Evolutionary conservation across 2,329 filamentous ascomycete genomes (phyloP).

Genomic region (Ampelomyces quisqualis): DNA sequence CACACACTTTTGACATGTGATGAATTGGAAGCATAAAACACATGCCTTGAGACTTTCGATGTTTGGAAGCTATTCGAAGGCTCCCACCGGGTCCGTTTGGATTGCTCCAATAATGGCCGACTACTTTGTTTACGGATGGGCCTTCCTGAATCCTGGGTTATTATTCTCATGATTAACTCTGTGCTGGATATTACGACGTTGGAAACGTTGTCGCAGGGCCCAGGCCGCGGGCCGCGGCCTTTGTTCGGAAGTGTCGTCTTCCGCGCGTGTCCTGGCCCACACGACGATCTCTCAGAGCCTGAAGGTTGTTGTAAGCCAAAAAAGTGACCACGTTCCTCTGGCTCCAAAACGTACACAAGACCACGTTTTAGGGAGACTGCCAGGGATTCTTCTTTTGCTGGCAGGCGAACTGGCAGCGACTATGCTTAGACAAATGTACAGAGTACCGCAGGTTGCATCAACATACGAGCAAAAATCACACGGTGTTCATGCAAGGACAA

Average conservation of each 20-base stretch:
- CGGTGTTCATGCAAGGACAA: no score
- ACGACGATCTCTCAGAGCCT: slow-evolving; percentile 27
- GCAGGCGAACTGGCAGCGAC: no score
- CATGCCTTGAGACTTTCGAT: slow-evolving; percentile 4
- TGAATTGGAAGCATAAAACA: slow-evolving; percentile 1
- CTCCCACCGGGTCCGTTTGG: slow-evolving; percentile 1
- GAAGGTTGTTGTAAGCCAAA: slow-evolving; percentile 20
- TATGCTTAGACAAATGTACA: no score
- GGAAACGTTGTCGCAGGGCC: slow-evolving; percentile 16
- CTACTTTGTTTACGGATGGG: no score
- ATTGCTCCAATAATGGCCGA: slow-evolving; percentile 12
- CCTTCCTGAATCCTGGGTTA: slow-evolving; percentile 28
- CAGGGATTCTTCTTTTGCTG: neutral
- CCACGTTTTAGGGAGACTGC: neutral
- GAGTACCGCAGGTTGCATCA: no score
- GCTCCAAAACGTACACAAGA: slow-evolving; percentile 1
- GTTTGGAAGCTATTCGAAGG: slow-evolving; percentile 12
- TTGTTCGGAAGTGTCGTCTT: slow-evolving; percentile 32
- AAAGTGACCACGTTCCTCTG: slow-evolving; percentile 4
- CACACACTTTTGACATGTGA: neutral
- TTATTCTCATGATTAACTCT: slow-evolving; percentile 1
- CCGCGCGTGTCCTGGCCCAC: slow-evolving; percentile 12
- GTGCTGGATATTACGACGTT: neutral
- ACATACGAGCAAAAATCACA: no score
- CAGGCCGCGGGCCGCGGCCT: slow-evolving; percentile 17